A percentile compares a stretch with the other conserved stretches of the same genome.
Evolutionary conservation across 176 grass and related monocot species (phyloP).

Genomic region (Oryza brachyantha): DNA sequence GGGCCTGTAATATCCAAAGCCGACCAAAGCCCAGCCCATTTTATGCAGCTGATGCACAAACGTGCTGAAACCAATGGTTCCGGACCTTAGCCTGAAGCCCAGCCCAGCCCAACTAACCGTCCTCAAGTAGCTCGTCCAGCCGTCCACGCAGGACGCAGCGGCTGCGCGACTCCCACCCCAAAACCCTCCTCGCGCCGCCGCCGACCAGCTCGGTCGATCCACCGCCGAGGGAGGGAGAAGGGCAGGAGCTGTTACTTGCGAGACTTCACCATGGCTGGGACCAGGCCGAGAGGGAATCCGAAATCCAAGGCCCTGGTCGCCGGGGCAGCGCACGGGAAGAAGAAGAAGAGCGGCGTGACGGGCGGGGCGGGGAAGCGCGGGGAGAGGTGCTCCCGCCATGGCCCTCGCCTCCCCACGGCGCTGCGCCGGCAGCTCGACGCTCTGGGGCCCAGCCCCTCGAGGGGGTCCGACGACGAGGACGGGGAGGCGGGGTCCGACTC

Average conservation of each 20-base stretch:
- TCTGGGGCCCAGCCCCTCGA: slow-evolving; percentile 31
- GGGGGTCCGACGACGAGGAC: slow-evolving; percentile 35
- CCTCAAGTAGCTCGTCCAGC: neutral
- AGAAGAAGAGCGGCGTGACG: neutral
- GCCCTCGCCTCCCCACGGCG: slow-evolving; percentile 48
- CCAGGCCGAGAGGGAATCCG: slow-evolving; percentile 1
- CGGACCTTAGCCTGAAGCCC: neutral
- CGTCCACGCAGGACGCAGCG: neutral
- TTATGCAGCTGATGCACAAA: too few species aligned
- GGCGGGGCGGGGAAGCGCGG: slow-evolving; percentile 13
- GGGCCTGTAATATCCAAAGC: too few species aligned
- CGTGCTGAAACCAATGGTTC: too few species aligned
- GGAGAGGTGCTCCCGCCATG: slow-evolving; percentile 29
- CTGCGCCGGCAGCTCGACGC: slow-evolving; percentile 57
- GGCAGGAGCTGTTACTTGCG: too few species aligned
- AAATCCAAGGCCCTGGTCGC: neutral
- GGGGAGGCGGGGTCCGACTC: slow-evolving; percentile 23
- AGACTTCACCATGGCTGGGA: slow-evolving; percentile 25
- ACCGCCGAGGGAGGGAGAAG: neutral
- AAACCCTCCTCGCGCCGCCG: neutral
- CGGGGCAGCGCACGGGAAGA: neutral
- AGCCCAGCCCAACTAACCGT: neutral
- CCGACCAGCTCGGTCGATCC: neutral
- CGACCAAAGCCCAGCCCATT: too few species aligned
- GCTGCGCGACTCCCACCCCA: neutral